A percentile compares a stretch with the other conserved stretches of the same genome.
Evolutionary conservation across 2,329 filamentous ascomycete species (phyloP).

Genomic region (Phaeophleospora eucalypticola): DNA sequence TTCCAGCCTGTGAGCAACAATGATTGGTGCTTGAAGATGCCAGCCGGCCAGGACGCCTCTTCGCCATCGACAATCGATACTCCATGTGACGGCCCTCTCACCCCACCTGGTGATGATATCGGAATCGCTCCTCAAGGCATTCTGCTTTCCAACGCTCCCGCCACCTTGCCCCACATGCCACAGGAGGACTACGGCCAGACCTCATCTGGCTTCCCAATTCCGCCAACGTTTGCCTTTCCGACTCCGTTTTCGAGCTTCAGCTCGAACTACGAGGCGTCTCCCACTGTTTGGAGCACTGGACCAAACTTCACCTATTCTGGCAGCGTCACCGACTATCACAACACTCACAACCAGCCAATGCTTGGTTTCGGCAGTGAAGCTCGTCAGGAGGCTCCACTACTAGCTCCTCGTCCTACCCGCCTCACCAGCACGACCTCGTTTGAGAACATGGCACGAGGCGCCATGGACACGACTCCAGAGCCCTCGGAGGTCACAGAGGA

Average conservation of each 20-base stretch:
- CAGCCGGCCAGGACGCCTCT: conserved; percentile 18
- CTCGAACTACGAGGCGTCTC: not conserved
- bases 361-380: not conserved
- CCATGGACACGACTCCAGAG: conserved; percentile 1
- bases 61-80: conserved; percentile 19
- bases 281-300: not conserved
- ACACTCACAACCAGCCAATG: not conserved
- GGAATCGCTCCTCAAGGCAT: not conserved
- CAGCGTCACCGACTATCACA: not conserved
- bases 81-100: conserved; percentile 16
- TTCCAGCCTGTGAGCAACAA: conserved; percentile 17
- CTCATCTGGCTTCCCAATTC: not conserved
- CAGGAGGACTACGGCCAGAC: not conserved
- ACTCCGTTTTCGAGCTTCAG: not conserved
- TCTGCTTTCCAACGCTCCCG: not conserved
- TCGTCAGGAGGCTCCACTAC: not conserved
- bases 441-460: not conserved
- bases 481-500: conserved; percentile 4
- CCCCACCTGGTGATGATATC: conserved; percentile 14
- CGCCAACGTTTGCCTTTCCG: not conserved
- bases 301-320: not conserved
- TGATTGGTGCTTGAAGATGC: conserved; percentile 19
- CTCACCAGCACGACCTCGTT: not conserved
- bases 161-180: not conserved
- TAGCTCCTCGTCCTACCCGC: not conserved